Evolutionary conservation across 2,329 filamentous ascomycete genomes (phyloP).

Genomic region (Aureobasidium sp.): DNA sequence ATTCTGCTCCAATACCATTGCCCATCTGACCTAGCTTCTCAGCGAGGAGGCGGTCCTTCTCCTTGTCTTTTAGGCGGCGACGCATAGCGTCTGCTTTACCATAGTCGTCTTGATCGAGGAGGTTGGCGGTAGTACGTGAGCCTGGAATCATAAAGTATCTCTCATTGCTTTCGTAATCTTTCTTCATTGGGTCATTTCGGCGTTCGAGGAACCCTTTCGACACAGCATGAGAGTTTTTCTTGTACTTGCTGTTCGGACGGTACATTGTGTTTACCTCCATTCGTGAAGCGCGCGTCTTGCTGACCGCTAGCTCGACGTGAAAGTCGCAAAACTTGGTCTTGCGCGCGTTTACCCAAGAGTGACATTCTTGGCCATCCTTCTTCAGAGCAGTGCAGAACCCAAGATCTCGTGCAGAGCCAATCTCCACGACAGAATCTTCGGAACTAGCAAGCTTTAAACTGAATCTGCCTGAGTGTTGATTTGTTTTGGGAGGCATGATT

Average conservation of each 20-base stretch:
- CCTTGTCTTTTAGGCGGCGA: constrained; percentile 48
- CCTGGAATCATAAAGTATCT: constrained; percentile 24
- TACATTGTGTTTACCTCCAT: constrained; percentile 72
- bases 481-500: constrained; percentile 78
- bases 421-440: constrained; percentile 81
- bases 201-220: background rate
- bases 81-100: constrained; percentile 45
- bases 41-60: constrained; percentile 67
- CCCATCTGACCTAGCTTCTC: constrained; percentile 60
- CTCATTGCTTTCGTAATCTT: constrained; percentile 30
- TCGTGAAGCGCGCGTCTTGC: constrained; percentile 59
- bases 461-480: constrained; percentile 71
- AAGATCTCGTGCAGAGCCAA: constrained; percentile 77
- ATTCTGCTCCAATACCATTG: constrained; percentile 61
- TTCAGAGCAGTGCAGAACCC: constrained; percentile 81
- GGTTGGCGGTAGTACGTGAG: constrained; percentile 45
- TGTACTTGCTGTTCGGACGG: constrained; percentile 17
- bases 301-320: constrained; percentile 75
- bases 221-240: background rate
- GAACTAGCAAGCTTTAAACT: constrained; percentile 78
- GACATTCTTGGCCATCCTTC: constrained; percentile 76
- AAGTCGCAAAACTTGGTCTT: constrained; percentile 90
- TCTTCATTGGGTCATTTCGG: background rate
- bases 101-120: constrained; percentile 59
- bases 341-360: constrained; percentile 77